Evolutionary conservation across 73 alveolate genomes (phyloP), one percentile per base, ranked within the genome.

Genomic region (Stentor coeruleus): DNA sequence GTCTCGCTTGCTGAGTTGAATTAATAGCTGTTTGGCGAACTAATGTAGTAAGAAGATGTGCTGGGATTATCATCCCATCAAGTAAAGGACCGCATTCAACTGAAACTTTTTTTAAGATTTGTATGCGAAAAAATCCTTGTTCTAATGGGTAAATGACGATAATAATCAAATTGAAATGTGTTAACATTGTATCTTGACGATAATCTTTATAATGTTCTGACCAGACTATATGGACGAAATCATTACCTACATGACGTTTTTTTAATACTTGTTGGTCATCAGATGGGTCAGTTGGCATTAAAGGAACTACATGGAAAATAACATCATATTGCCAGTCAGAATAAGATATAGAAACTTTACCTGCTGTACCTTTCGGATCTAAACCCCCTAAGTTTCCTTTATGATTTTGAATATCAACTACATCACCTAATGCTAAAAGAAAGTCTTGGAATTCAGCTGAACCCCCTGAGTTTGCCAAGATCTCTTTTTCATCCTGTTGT

Each of bases 221-320:
- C 58, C 83, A 75, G 14, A 75, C 58, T 20, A 75, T 75, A 75
- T 75, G 83, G 38, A 75, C 83, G 6, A 39, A n/a, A 75, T 75
- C 83, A 75, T 75, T 75, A n/a, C 83, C 83, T 33, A 75, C 83
- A 2, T 75, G 83, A 37, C 83, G 33, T 38, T 75, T 75, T 38
- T 75, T 75, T 6, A 20, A 35, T 37, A 75, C 72, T 38, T 75
- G 83, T 66, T 75, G 83, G 2, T 75, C 83, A 2, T 75, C 83
- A 36, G 59, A 14, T 33, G 41, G 59, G 38, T 20, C 58, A 75
- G 83, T 75, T 20, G 83, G 83, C 83, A 75, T 75, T 38, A 75
- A n/a, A 33, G 83, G 59, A 20, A 38, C 72, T 15, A 75, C 83
- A 35, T 75, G 83, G 39, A 39, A 75, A 40, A 75, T 40, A 26